These are phyloP conservation scores for Phytophthora citrophthora DNA, from an alignment of 352 stramenopile species.

Conservation along the genomic window DNA sequence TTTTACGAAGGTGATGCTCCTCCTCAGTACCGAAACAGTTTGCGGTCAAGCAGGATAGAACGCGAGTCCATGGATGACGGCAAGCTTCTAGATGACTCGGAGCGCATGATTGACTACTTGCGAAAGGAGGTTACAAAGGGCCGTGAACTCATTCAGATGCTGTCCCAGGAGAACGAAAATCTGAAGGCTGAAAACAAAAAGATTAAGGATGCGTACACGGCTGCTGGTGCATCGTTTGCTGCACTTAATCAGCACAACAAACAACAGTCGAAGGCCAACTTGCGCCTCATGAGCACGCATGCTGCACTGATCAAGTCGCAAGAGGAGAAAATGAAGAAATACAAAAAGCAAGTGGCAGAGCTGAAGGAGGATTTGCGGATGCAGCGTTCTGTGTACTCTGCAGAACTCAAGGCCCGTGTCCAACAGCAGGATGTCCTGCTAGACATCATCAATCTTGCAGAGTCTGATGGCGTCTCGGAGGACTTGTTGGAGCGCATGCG, in stretches of 20 bases:
- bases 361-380: constrained; percentile 84
- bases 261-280: constrained; percentile 92
- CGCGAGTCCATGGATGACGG: constrained; percentile 61
- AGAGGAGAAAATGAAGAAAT: constrained; percentile 92
- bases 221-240: constrained; percentile 91
- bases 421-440: constrained; percentile 43
- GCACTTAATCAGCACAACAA: constrained; percentile 95
- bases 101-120: constrained; percentile 87
- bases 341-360: constrained; percentile 85
- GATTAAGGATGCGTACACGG: constrained; percentile 94
- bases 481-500: constrained; percentile 61
- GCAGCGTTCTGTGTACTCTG: constrained; percentile 81
- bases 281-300: constrained; percentile 90
- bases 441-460: constrained; percentile 56
- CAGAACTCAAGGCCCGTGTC: constrained; percentile 73
- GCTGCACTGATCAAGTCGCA: constrained; percentile 87
- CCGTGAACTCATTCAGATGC: constrained; percentile 66
- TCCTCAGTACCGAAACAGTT: constrained; percentile 24
- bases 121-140: constrained; percentile 81
- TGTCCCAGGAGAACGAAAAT: constrained; percentile 81
- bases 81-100: constrained; percentile 82
- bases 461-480: constrained; percentile 57
- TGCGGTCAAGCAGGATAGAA: constrained; percentile 39
- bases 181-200: constrained; percentile 90
- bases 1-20: constrained; percentile 55